Base-by-base conservation (phyloP, 2,329 filamentous ascomycete genomes). In the Amylocarpus encephaloides region DNA sequence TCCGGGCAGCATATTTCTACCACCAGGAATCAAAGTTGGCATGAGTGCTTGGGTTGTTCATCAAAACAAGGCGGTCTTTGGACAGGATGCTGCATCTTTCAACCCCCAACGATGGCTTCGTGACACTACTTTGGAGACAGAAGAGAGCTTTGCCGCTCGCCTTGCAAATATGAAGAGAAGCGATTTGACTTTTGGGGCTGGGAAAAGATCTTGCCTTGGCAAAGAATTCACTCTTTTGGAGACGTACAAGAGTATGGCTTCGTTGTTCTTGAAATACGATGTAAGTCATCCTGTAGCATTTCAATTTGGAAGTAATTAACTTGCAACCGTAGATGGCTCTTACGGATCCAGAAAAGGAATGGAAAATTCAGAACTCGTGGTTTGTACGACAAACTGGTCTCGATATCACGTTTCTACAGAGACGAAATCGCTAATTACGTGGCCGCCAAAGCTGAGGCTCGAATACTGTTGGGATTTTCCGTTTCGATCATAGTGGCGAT, bases 41-140 rank as follows among this genome's bases (percentile, higher is more conserved):
- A 63, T 66, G 15, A 66, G 64, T 46, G 54, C 61, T 6, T 63
- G 59, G 60, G 64, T 64, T 13, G 57, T 62, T 1, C 64, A 67
- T 51, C 68, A 70, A 0, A 68, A 74, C 4, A 65, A 68, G 0
- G 68, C 74, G 42, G 59, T 78, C 9, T 79, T 73, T 48, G 76
- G 76, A 2, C 43, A 62, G 1, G 73, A 78, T 51, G 73, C 73
- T 2, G 69, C 75, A 35, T 50, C 54, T 0, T 79, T 75, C 61
- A 62, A 73, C 3, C 76, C 76, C 0, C 74, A 78, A 57, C 61
- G 75, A 13, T 79, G 76, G 76, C 59, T 76, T 1, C 15, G 34
- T 45, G 2, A 39, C 11, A 5, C 18, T 2, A 22, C 43, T 2
- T 38, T 48, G 18, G 52, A 56, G 11, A 41, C 11, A n/a, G 46